These are phyloP conservation scores for Hypoxylon sp. DNA, from an alignment of 2,329 filamentous ascomycete species.

Conservation along the genomic window DNA sequence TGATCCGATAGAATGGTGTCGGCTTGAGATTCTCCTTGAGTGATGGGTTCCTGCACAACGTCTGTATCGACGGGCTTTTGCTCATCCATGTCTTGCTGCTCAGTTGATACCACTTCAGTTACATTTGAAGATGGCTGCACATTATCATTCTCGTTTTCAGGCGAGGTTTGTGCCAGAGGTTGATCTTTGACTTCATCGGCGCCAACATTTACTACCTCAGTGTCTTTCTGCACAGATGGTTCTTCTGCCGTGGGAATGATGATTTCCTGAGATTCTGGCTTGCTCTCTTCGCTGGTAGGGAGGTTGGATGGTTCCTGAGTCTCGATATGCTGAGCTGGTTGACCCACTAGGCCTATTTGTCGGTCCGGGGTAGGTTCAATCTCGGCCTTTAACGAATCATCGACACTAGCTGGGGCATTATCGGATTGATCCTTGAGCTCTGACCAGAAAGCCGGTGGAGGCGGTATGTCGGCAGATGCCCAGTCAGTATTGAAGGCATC, in stretches of 20 bases:
- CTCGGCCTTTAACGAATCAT: slow-evolving; percentile 18
- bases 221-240: slow-evolving; percentile 15
- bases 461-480: slow-evolving; percentile 22
- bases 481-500: slow-evolving; percentile 36
- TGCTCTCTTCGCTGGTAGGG: slow-evolving; percentile 1
- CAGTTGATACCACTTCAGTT: slow-evolving; percentile 13
- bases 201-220: neutral
- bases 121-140: slow-evolving; percentile 5
- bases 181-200: slow-evolving; percentile 13
- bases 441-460: slow-evolving; percentile 18
- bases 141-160: slow-evolving; percentile 10
- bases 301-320: slow-evolving; percentile 12
- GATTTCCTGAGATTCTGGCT: slow-evolving; percentile 4
- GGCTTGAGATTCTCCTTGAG: slow-evolving; percentile 17
- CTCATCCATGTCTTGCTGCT: slow-evolving; percentile 17
- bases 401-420: slow-evolving; percentile 1
- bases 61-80: slow-evolving; percentile 11
- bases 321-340: slow-evolving; percentile 12
- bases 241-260: slow-evolving; percentile 38
- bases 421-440: slow-evolving; percentile 17
- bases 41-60: slow-evolving; percentile 8
- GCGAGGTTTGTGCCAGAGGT: neutral
- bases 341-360: slow-evolving; percentile 23
- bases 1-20: slow-evolving; percentile 5
- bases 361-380: slow-evolving; percentile 17